phyloP scores from a whole-genome alignment of 1,139 yeast species.

The Lodderomyces pseudojiufengensis region DNA sequence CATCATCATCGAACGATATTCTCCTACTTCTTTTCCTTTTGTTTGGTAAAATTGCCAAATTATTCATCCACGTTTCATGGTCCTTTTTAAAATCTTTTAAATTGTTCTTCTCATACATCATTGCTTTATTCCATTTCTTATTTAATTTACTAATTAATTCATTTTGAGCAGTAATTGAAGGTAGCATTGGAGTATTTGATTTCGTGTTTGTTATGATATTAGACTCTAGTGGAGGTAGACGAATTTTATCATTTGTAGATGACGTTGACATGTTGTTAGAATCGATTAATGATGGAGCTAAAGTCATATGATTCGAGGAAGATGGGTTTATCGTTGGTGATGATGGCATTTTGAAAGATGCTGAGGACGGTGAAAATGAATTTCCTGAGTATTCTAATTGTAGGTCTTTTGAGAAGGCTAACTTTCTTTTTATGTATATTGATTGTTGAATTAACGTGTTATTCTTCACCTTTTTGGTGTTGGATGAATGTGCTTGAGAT shows the following conservation, averaged over 20 bases:
- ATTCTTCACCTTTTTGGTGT: conserved; percentile 13
- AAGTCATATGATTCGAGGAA: conserved; percentile 5
- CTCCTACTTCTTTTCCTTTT: conserved; percentile 21
- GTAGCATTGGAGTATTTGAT: conserved; percentile 6
- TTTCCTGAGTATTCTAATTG: conserved; percentile 25
- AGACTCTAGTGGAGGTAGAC: too few relatives aligned
- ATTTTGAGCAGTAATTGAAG: conserved; percentile 27
- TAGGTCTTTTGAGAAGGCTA: conserved; percentile 36
- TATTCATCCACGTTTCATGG: not conserved
- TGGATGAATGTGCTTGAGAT: conserved; percentile 1
- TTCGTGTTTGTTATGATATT: too few relatives aligned
- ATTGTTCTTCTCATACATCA: conserved; percentile 5
- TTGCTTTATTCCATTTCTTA: conserved; percentile 35
- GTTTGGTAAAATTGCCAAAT: not conserved
- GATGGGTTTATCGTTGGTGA: conserved; percentile 4
- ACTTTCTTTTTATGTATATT: conserved; percentile 27
- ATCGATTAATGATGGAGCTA: conserved; percentile 4
- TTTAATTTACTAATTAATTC: conserved; percentile 34
- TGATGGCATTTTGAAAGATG: conserved; percentile 4
- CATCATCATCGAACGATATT: conserved; percentile 21
- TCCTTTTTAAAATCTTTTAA: not conserved
- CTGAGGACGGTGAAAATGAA: conserved; percentile 2
- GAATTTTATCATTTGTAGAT: too few relatives aligned
- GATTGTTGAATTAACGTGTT: conserved; percentile 20
- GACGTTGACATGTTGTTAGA: conserved; percentile 6